Conservation (phyloP, 257 asterid genomes). For the Solanum stenotomum region DNA sequence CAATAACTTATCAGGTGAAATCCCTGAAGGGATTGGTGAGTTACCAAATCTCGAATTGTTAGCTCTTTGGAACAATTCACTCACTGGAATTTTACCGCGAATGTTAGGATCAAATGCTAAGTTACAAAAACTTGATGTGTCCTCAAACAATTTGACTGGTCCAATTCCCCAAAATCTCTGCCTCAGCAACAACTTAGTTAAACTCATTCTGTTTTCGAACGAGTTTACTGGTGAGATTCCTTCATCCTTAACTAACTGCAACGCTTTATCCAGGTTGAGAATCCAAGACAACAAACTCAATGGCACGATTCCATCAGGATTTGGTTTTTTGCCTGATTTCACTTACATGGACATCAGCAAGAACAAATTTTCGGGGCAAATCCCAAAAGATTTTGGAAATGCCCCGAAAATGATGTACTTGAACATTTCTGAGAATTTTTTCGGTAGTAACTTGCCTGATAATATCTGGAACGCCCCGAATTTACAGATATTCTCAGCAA, state of each 20-base stretch:
- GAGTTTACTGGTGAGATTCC: slow-evolving; percentile 61
- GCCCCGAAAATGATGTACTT: slow-evolving; percentile 45
- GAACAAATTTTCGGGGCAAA: slow-evolving; percentile 48
- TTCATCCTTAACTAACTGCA: slow-evolving; percentile 49
- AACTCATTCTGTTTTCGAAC: slow-evolving; percentile 66
- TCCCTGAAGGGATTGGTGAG: slow-evolving; percentile 65
- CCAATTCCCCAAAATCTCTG: slow-evolving; percentile 72
- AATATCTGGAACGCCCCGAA: slow-evolving; percentile 64
- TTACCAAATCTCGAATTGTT: slow-evolving; percentile 55
- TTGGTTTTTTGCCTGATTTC: slow-evolving; percentile 58
- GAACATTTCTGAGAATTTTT: slow-evolving; percentile 48
- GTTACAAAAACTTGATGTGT: slow-evolving; percentile 65
- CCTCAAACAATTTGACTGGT: slow-evolving; percentile 64
- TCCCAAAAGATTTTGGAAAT: slow-evolving; percentile 64
- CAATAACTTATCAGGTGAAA: slow-evolving; percentile 55
- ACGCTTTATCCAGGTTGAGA: slow-evolving; percentile 45
- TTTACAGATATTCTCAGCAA: slow-evolving; percentile 54
- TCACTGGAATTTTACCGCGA: slow-evolving; percentile 61
- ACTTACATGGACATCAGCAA: slow-evolving; percentile 65
- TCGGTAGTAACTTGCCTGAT: slow-evolving; percentile 40
- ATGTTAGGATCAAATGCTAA: slow-evolving; percentile 59
- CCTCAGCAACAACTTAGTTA: slow-evolving; percentile 35
- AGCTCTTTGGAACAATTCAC: slow-evolving; percentile 72
- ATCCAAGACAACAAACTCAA: slow-evolving; percentile 63
- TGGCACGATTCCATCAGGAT: slow-evolving; percentile 71